Conservation (phyloP, 176 grass and related monocot species). For the Oryza australiensis region DNA sequence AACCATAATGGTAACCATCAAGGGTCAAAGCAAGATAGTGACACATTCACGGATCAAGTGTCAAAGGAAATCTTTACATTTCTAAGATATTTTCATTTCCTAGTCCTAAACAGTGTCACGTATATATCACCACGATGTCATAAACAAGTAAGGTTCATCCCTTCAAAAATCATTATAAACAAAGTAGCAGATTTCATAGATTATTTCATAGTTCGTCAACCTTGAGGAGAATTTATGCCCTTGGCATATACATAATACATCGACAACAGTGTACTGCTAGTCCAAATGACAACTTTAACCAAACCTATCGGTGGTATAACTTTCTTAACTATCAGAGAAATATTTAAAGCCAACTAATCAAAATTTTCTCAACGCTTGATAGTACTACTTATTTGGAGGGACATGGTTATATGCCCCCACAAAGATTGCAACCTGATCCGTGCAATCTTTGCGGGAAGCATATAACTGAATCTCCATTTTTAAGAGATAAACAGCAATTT, state of each 20-base stretch:
- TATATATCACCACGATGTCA: background rate
- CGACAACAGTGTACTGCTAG: background rate
- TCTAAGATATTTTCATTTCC: background rate
- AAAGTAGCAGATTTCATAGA: background rate
- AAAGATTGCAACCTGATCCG: too few relatives aligned
- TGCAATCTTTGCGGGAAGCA: too few relatives aligned
- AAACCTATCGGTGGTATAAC: background rate
- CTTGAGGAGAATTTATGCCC: background rate
- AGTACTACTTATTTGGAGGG: background rate
- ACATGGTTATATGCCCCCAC: background rate
- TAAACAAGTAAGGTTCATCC: background rate
- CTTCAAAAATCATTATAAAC: background rate
- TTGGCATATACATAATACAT: background rate
- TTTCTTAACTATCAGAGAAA: background rate
- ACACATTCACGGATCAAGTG: background rate
- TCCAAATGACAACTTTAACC: constrained; percentile 2
- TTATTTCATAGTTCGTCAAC: background rate
- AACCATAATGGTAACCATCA: background rate
- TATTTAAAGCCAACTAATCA: background rate
- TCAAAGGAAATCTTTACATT: background rate
- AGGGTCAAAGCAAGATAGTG: background rate
- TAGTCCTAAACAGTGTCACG: background rate
- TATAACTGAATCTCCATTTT: background rate
- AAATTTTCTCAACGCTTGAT: background rate
- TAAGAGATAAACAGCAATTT: background rate